Evolutionary conservation across 2,329 filamentous ascomycete species (phyloP), one percentile per base, ranked within the genome.

Genomic region (Scolecobasidium constrictum): DNA sequence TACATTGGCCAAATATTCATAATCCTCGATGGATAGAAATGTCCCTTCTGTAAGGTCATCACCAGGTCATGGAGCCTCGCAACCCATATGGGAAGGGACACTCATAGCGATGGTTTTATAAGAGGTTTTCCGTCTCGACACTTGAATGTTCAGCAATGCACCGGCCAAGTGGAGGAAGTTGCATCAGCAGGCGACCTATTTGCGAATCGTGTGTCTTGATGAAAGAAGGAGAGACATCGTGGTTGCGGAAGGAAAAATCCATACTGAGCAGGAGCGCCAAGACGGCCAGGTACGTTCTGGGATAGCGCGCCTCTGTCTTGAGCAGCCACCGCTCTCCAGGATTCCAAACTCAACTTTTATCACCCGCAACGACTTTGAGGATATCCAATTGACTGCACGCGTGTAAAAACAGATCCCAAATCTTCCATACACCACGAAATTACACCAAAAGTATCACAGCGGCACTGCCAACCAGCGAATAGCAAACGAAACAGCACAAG

Each of bases 91-190:
- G 51, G 60, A 66, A 28, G 39, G 64, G 70, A 67, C 75, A 75
- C 77, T 86, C 81, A 76, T 78, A 74, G 78, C 75, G 73, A 85
- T 81, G 81, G 81, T 86, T 86, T 86, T 86, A 81, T 69, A 81
- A 77, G 75, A 74, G 79, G 73, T 64, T 47, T 56, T 72, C 68
- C 56, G 65, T 86, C 81, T 85, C 66, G 81, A 82, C 81, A 65
- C 70, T 74, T 74, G 63, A 73, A 75, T 17, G 21, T 34, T 17
- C 7, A 15, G 43, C 12, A 39, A 46, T 5, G 15, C 18, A 42
- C 26, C 38, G 31, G 17, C 40, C 17, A 35, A 75, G 72, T 78
- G 54, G 66, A 58, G 54, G 58, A 53, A 51, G 47, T 49, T 49
- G 56, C 50, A 54, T 70, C 69, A 72, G 69, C 73, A 75, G 75